Conservation (phyloP, 257 asterid genomes). For the Prunella vulgaris region DNA sequence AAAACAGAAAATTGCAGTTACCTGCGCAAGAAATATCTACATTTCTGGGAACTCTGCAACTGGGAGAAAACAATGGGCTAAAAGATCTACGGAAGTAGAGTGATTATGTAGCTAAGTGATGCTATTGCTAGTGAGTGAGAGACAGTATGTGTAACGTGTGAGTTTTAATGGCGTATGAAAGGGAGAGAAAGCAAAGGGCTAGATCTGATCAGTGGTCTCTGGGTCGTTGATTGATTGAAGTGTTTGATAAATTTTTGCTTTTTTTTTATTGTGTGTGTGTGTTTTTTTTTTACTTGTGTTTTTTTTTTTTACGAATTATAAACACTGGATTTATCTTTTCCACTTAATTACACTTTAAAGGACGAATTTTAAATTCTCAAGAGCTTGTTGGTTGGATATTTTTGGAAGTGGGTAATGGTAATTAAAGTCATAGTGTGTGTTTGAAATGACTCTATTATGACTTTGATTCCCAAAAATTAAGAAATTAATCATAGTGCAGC, state of each 20-base stretch:
- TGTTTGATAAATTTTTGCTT: slow-evolving; percentile 16
- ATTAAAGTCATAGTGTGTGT: too few species aligned
- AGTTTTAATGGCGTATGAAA: slow-evolving; percentile 23
- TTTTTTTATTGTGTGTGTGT: too few species aligned
- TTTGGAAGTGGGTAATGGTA: too few species aligned
- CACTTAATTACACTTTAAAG: too few species aligned
- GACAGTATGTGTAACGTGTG: too few species aligned
- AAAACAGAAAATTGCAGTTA: slow-evolving; percentile 15
- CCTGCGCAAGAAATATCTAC: slow-evolving; percentile 18
- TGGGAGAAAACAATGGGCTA: slow-evolving; percentile 7
- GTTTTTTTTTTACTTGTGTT: background rate
- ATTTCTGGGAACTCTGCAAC: slow-evolving; percentile 11
- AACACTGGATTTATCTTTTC: too few species aligned
- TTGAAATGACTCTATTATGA: too few species aligned
- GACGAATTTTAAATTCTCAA: too few species aligned
- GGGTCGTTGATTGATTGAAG: slow-evolving; percentile 33
- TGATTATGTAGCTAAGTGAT: slow-evolving; percentile 5
- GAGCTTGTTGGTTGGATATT: too few species aligned
- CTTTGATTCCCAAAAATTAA: too few species aligned
- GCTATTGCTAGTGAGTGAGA: background rate
- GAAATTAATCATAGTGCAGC: too few species aligned
- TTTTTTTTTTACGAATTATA: too few species aligned
- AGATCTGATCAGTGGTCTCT: slow-evolving; percentile 41
- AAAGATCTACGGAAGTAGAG: slow-evolving; percentile 30
- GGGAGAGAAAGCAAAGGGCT: slow-evolving; percentile 27